These are phyloP conservation scores for Tubosaeta sp. DNA, from an alignment of 768 basidiomycete genomes.

Conservation along the genomic window DNA sequence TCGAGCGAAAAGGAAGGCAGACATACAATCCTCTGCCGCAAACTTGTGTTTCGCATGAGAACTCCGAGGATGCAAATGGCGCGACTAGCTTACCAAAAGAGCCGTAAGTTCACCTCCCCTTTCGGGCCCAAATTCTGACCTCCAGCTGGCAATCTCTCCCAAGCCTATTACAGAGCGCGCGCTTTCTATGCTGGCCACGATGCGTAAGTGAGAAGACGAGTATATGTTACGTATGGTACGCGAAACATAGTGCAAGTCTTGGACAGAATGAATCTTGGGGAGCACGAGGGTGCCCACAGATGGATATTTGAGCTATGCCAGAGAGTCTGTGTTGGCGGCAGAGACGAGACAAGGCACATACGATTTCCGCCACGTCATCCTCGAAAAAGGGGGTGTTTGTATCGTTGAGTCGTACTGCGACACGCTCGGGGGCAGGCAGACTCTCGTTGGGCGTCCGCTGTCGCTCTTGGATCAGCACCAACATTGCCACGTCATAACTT, in stretches of 20 bases:
- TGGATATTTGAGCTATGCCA: conserved; percentile 39
- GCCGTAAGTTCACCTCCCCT: conserved; percentile 56
- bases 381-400: conserved; percentile 61
- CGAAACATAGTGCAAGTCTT: conserved; percentile 63
- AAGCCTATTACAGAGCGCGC: conserved; percentile 67
- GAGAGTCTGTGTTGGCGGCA: conserved; percentile 1
- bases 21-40: conserved; percentile 88
- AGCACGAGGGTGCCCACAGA: conserved; percentile 67
- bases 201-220: conserved; percentile 40
- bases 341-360: conserved; percentile 24
- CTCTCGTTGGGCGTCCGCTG: conserved; percentile 26
- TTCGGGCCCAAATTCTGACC: conserved; percentile 39
- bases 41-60: conserved; percentile 50
- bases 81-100: conserved; percentile 42
- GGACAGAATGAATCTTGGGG: conserved; percentile 74
- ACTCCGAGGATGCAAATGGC: background rate
- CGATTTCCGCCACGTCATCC: conserved; percentile 60
- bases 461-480: conserved; percentile 14
- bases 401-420: conserved; percentile 71
- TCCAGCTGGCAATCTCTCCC: conserved; percentile 68
- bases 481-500: background rate
- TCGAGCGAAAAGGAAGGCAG: background rate
- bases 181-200: conserved; percentile 85
- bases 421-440: conserved; percentile 43
- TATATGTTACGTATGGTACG: conserved; percentile 22